Evolutionary conservation across 2,329 filamentous ascomycete species (phyloP), one percentile per base, ranked within the genome.

Genomic region (Colletotrichum shisoi): DNA sequence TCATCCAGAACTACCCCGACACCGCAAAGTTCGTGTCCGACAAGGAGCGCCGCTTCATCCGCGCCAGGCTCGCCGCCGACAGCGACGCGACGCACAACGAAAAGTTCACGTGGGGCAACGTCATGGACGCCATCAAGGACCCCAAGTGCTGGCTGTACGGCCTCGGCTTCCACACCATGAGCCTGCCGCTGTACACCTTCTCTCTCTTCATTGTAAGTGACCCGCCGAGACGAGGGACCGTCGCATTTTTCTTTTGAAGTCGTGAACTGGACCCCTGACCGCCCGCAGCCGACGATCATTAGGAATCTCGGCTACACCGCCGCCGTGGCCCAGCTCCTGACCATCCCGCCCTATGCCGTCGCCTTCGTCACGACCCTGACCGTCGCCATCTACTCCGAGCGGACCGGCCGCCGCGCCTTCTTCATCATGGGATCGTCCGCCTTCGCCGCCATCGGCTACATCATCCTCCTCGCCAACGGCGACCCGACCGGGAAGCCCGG

Each of bases 141-240:
- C 85, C 86, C 1, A 92, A 89, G 73, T 88, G 88, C 72, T 92
- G 87, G 88, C 81, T 93, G 0, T 93, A 93, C 70, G 88, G 89
- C 0, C 74, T 91, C 0, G 85, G 84, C 0, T 92, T 91, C 71
- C 90, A 93, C 74, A 91, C 89, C 5, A 87, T 92, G 82, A 90
- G 87, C 63, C 76, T 93, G 13, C 85, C 85, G 0, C 76, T 87
- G 0, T 87, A 87, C 66, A 86, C 84, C 0, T 76, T 85, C 5
- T 82, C 87, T 0, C 75, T 87, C 3, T 87, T 87, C 62, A 64
- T 87, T 76, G 77, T 85, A 72, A 63, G 80, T 71, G 2, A 3
- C 7, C 11, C 21, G 7, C 8, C 7, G 7, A 34, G 31, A 34
- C 31, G 31, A 34, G 7, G 31, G 31, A 9, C 6, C 1, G 15